Evolutionary conservation across 495 filamentous ascomycete genomes (phyloP).

Genomic region (Podospora anserina): DNA sequence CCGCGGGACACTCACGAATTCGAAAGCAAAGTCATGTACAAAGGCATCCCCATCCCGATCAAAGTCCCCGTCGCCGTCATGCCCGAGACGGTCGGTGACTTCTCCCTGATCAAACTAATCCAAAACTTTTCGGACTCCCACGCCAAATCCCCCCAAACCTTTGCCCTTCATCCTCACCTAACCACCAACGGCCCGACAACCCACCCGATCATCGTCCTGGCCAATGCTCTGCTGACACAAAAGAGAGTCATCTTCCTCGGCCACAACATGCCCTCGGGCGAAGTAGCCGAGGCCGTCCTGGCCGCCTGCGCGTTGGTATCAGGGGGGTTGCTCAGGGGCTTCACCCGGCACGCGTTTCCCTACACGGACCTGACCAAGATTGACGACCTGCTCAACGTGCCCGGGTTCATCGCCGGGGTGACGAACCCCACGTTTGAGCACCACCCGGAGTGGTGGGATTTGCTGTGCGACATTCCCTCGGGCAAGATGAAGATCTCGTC

Average conservation of each 20-base stretch:
- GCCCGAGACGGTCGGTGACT: slow-evolving; percentile 96
- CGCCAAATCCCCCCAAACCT: slow-evolving; percentile 75
- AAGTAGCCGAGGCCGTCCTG: slow-evolving; percentile 92
- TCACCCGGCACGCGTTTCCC: slow-evolving; percentile 96
- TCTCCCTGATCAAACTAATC: slow-evolving; percentile 94
- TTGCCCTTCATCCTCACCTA: slow-evolving; percentile 83
- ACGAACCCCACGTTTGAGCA: slow-evolving; percentile 95
- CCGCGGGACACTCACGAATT: slow-evolving; percentile 96
- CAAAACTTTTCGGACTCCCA: slow-evolving; percentile 85
- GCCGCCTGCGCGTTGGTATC: slow-evolving; percentile 90
- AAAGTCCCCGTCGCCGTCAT: slow-evolving; percentile 90
- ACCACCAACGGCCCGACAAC: slow-evolving; percentile 83
- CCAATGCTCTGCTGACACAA: slow-evolving; percentile 86
- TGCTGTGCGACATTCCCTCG: slow-evolving; percentile 88
- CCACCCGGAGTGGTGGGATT: slow-evolving; percentile 97
- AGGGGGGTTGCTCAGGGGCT: slow-evolving; percentile 90
- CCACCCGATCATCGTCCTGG: slow-evolving; percentile 72
- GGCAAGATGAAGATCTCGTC: slow-evolving; percentile 91
- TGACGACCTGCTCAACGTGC: slow-evolving; percentile 90
- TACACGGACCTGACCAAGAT: slow-evolving; percentile 98
- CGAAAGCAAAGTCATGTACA: slow-evolving; percentile 90
- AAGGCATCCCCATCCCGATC: slow-evolving; percentile 91
- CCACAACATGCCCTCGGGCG: slow-evolving; percentile 87
- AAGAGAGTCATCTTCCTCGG: slow-evolving; percentile 96
- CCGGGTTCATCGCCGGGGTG: slow-evolving; percentile 96